Base-by-base conservation (phyloP, 768 basidiomycete species). In the Glaciozyma antarctica region DNA sequence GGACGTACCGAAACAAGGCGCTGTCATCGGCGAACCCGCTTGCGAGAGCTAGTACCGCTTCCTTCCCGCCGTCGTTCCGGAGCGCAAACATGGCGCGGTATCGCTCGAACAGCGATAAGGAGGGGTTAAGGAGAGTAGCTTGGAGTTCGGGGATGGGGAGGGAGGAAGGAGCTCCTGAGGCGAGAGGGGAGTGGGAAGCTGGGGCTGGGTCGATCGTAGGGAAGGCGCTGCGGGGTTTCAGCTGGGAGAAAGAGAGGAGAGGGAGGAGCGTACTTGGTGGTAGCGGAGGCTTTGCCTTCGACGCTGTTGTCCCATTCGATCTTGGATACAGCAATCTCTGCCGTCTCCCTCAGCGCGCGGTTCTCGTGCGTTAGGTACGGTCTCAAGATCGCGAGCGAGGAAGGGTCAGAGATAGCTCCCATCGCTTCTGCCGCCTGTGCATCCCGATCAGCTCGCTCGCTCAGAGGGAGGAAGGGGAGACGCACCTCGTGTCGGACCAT, bases 61-160 rank as follows among this genome's bases (percentile, higher is more conserved):
- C 82, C 22, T 84, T 81, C 2, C 87, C 86, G 1, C 69, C 75
- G 41, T 88, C 88, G 76, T 99, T 95, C 45, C 95, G 84, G 53
- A 99, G 82, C 2, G 91, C 87, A 75, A 99, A 99, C 95, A 99
- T 98, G 53, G 95, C 94, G 16, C 95, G 85, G 75, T 99, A 99
- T 32, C 95, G 85, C 71, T 89, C 85, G 74, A 98, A 99, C 0
- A 99, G 83, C 0, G 89, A 81, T 1, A 88, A 77, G 6, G 77
- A 75, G 3, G 78, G 80, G 74, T 94, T 80, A 26, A 93, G 81
- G 2, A 98, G 80, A 17, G 81, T 82, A 2, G 77, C 71, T 49
- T 82, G 82, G 10, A 97, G 82, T 9, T 78, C 75, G 8, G 79
- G 70, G 66, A 92, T 81, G 10, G 76, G 72, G 54, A 73, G 53